Conservation (phyloP, 2,329 filamentous ascomycete genomes). For the Fusarium nelsonii region DNA sequence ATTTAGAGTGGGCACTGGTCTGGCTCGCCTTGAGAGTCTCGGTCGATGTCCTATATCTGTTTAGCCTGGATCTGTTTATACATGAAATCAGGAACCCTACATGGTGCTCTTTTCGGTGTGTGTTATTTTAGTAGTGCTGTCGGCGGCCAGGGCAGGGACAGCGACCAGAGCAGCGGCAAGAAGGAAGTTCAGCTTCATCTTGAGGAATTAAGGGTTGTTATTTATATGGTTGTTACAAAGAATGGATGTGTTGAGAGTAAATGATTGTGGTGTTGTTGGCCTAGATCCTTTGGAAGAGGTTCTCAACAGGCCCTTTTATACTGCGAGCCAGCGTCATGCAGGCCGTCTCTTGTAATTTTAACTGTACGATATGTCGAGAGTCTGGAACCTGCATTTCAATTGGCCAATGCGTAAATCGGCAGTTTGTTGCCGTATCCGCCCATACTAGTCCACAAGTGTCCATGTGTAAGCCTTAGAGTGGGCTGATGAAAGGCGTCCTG, state of each 20-base stretch:
- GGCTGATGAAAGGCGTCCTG: background rate
- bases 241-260: background rate
- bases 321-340: background rate
- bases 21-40: background rate
- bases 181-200: conserved; percentile 28
- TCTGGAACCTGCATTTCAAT: background rate
- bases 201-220: background rate
- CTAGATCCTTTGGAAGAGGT: background rate
- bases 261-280: background rate
- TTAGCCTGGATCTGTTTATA: background rate
- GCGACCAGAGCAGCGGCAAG: conserved; percentile 13
- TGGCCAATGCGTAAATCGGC: conserved; percentile 27
- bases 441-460: background rate
- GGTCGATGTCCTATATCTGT: conserved; percentile 1
- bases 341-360: background rate
- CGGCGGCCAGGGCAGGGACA: conserved; percentile 12
- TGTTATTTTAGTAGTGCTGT: conserved; percentile 16
- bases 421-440: conserved; percentile 16
- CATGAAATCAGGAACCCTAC: background rate
- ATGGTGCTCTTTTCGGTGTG: background rate
- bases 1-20: background rate
- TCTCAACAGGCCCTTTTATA: conserved; percentile 7
- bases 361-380: background rate
- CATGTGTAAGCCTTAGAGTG: background rate
- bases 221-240: background rate